A percentile compares a stretch with the other conserved stretches of the same genome.
phyloP scores from a whole-genome alignment of 169 alveolate species.

The Eimeria necatrix region DNA sequence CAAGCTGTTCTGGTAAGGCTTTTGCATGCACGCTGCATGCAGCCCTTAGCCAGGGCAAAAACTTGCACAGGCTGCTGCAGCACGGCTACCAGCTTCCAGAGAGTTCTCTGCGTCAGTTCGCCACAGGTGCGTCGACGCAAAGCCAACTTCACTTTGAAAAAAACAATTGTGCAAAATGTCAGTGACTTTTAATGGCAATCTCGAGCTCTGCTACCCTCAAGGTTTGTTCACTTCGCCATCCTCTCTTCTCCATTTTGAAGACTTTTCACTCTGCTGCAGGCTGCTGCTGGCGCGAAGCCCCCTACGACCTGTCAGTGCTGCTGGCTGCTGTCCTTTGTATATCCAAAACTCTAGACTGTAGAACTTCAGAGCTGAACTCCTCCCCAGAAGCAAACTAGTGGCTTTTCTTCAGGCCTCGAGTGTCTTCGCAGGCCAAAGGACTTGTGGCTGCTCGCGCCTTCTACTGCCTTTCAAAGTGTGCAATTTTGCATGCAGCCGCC shows the following conservation, averaged over 20 bases:
- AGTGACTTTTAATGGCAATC: background rate
- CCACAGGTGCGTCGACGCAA: background rate
- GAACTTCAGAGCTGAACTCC: background rate
- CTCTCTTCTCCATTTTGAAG: background rate
- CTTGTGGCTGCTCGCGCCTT: conserved; percentile 19
- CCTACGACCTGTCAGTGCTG: conserved; percentile 15
- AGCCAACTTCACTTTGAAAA: too few relatives aligned
- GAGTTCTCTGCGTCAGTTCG: conserved; percentile 20
- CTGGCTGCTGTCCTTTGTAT: background rate
- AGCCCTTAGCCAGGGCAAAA: background rate
- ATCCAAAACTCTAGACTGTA: background rate
- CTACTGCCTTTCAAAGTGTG: background rate
- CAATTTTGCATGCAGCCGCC: background rate
- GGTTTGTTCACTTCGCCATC: background rate
- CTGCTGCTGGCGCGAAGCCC: conserved; percentile 60
- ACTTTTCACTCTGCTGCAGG: background rate
- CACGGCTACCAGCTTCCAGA: conserved; percentile 64
- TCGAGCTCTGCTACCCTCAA: conserved; percentile 22
- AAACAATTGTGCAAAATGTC: background rate
- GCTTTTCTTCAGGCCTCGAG: conserved; percentile 9
- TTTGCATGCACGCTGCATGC: background rate
- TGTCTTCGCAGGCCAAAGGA: background rate
- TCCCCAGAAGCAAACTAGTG: too few relatives aligned
- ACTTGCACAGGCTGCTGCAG: conserved; percentile 45
- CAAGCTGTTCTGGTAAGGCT: conserved; percentile 36